These are phyloP conservation scores for Castanea mollissima DNA, from an alignment of 306 rosid species.

Conservation along the genomic window DNA sequence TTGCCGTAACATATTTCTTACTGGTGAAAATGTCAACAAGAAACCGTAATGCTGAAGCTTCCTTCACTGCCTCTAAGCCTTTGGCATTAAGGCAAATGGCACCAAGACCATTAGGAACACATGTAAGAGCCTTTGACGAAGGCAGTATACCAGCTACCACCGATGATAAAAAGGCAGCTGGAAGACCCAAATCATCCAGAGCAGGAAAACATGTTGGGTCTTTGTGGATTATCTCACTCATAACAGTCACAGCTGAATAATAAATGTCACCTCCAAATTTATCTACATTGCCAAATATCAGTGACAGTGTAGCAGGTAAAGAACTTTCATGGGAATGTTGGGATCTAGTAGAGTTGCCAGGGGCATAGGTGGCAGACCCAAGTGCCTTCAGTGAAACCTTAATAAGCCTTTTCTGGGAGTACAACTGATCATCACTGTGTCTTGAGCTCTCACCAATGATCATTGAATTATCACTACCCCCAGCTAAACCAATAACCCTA, in stretches of 20 bases:
- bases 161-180: constrained; percentile 86
- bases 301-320: constrained; percentile 68
- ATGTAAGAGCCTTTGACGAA: constrained; percentile 84
- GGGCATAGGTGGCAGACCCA: constrained; percentile 89
- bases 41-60: constrained; percentile 62
- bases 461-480: constrained; percentile 44
- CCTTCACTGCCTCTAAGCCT: constrained; percentile 87
- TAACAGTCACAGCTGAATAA: constrained; percentile 92
- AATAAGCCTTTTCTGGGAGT: constrained; percentile 81
- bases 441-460: constrained; percentile 72
- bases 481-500: constrained; percentile 67
- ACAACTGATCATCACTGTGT: constrained; percentile 58
- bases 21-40: constrained; percentile 84
- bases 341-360: constrained; percentile 66
- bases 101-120: constrained; percentile 93
- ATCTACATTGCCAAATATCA: constrained; percentile 64
- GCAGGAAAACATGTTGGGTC: constrained; percentile 84
- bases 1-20: constrained; percentile 71
- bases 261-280: constrained; percentile 97
- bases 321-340: constrained; percentile 67
- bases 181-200: constrained; percentile 93
- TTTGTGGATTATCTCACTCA: constrained; percentile 98
- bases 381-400: constrained; percentile 91
- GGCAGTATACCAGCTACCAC: constrained; percentile 80
- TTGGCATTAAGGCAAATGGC: constrained; percentile 92